Conservation (phyloP, 106 monocot genomes). For the Phalaenopsis aphrodite region DNA sequence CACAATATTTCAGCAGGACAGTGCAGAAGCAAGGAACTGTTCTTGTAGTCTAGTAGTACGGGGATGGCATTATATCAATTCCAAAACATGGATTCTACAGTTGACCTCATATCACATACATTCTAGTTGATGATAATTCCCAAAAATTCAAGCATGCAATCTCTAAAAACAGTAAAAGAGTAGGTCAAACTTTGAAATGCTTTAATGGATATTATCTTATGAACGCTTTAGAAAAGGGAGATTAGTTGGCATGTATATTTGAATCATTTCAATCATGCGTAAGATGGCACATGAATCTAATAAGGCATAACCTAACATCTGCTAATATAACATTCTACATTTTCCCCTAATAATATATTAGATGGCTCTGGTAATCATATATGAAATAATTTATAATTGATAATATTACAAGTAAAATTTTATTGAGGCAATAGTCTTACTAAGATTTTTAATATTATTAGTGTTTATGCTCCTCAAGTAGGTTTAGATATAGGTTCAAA, state of each 20-base stretch:
- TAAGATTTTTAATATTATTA: no score
- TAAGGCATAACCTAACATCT: neutral
- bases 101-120: neutral
- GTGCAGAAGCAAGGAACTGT: no score
- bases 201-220: neutral
- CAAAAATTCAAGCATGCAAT: no score
- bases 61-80: neutral
- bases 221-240: neutral
- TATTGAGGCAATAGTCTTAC: no score
- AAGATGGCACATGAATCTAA: neutral
- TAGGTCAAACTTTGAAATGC: neutral
- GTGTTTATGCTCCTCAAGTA: no score
- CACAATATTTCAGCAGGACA: no score
- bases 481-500: no score
- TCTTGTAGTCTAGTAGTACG: no score
- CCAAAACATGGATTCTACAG: neutral
- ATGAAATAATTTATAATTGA: no score
- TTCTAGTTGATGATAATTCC: no score
- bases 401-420: no score
- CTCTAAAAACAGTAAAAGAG: neutral
- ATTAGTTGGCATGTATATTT: neutral
- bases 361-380: no score
- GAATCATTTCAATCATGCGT: neutral
- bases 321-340: neutral
- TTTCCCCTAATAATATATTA: neutral